A percentile compares a stretch with the other conserved stretches of the same genome.
These are phyloP conservation scores for Mycena sp. DNA, from an alignment of 1,284 basidiomycete genomes.

Conservation along the genomic window DNA sequence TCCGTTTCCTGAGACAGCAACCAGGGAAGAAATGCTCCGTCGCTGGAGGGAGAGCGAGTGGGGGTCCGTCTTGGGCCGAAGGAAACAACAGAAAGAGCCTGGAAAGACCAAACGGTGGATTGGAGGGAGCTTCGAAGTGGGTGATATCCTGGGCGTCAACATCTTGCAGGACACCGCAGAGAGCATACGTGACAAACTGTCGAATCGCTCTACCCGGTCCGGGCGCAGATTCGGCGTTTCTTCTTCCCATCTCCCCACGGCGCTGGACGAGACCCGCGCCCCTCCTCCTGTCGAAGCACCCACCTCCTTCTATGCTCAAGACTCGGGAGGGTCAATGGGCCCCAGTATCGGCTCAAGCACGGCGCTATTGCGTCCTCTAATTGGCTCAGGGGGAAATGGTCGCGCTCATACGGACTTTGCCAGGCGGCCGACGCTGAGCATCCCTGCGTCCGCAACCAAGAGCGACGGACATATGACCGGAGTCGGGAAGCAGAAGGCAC, in stretches of 20 bases:
- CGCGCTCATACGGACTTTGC: slow-evolving; percentile 33
- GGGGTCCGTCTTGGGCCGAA: slow-evolving; percentile 57
- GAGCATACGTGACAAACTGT: slow-evolving; percentile 23
- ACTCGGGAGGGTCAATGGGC: not conserved
- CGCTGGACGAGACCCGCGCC: slow-evolving; percentile 6
- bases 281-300: not conserved
- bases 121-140: slow-evolving; percentile 79
- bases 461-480: slow-evolving; percentile 33
- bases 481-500: slow-evolving; percentile 9
- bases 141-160: slow-evolving; percentile 69
- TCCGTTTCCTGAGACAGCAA: not conserved
- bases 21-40: slow-evolving; percentile 61
- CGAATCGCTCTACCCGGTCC: slow-evolving; percentile 23
- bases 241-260: slow-evolving; percentile 7
- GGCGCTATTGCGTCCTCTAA: slow-evolving; percentile 10
- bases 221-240: slow-evolving; percentile 9
- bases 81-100: slow-evolving; percentile 41
- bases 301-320: slow-evolving; percentile 14
- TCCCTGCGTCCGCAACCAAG: slow-evolving; percentile 28
- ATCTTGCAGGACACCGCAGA: slow-evolving; percentile 48
- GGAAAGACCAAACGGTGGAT: slow-evolving; percentile 61
- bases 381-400: slow-evolving; percentile 14
- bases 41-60: slow-evolving; percentile 76
- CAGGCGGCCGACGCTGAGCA: slow-evolving; percentile 34
- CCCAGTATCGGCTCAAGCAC: too few relatives aligned